A percentile compares a stretch with the other conserved stretches of the same genome.
phyloP scores from a whole-genome alignment of 352 stramenopile species.

The Phytophthora aleatoria region DNA sequence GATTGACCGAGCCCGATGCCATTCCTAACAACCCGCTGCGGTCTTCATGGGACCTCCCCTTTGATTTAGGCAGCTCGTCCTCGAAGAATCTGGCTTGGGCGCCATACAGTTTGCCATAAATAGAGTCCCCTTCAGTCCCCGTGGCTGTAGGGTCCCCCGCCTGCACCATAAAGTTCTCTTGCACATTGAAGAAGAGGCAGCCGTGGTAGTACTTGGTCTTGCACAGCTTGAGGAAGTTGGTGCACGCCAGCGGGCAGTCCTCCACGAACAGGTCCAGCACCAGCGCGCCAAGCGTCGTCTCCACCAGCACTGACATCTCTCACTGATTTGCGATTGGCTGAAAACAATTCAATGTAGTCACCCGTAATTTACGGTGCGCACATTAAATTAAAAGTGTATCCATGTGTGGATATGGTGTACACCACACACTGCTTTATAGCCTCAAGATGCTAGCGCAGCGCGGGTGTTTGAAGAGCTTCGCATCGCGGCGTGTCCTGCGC shows the following conservation, averaged over 20 bases:
- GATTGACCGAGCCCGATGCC: constrained; percentile 78
- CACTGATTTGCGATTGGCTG: constrained; percentile 1
- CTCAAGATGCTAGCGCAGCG: constrained; percentile 29
- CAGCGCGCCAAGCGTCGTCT: constrained; percentile 91
- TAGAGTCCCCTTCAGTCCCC: constrained; percentile 93
- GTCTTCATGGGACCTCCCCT: constrained; percentile 52
- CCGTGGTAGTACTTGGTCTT: constrained; percentile 95
- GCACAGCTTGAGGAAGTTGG: constrained; percentile 97
- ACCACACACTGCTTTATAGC: neutral
- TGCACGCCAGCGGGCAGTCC: constrained; percentile 76
- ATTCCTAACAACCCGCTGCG: constrained; percentile 80
- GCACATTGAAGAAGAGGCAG: constrained; percentile 96
- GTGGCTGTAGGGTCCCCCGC: constrained; percentile 91
- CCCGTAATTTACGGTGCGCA: neutral
- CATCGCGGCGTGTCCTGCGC: constrained; percentile 12
- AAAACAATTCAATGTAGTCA: neutral
- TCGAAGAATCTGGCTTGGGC: constrained; percentile 77
- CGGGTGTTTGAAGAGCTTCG: constrained; percentile 1
- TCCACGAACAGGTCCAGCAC: constrained; percentile 93
- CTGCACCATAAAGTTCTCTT: constrained; percentile 95
- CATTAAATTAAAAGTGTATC: neutral
- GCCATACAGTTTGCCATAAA: constrained; percentile 94
- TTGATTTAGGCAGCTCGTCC: constrained; percentile 62
- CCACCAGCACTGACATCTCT: constrained; percentile 86
- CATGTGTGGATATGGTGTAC: neutral